These are phyloP conservation scores for Maudiozyma bulderi DNA, from an alignment of 805 yeast genomes.

Conservation along the genomic window DNA sequence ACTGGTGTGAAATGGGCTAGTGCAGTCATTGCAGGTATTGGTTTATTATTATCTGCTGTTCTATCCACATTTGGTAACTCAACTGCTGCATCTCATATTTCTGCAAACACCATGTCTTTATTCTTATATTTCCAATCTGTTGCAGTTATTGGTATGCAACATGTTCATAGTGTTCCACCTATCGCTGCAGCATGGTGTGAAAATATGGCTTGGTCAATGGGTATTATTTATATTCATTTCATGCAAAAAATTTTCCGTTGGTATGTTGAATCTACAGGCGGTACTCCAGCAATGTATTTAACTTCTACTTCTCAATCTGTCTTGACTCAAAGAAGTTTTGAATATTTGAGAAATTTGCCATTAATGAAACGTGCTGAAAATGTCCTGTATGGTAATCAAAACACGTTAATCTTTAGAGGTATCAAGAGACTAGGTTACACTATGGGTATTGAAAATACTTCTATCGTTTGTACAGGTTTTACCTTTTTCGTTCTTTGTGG, in stretches of 20 bases:
- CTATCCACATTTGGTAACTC: slow-evolving; percentile 82
- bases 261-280: slow-evolving; percentile 87
- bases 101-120: slow-evolving; percentile 81
- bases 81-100: slow-evolving; percentile 80
- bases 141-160: slow-evolving; percentile 75
- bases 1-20: slow-evolving; percentile 89
- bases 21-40: slow-evolving; percentile 82
- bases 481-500: slow-evolving; percentile 75
- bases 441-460: slow-evolving; percentile 70
- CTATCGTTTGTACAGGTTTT: slow-evolving; percentile 77
- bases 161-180: slow-evolving; percentile 84
- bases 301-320: slow-evolving; percentile 56
- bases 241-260: slow-evolving; percentile 83
- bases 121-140: slow-evolving; percentile 85
- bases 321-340: slow-evolving; percentile 51
- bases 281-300: slow-evolving; percentile 64
- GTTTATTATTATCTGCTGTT: slow-evolving; percentile 69
- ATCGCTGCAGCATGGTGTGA: slow-evolving; percentile 90
- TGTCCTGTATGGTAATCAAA: slow-evolving; percentile 41
- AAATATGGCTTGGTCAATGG: slow-evolving; percentile 93
- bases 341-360: slow-evolving; percentile 12
- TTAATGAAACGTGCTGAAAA: slow-evolving; percentile 32
- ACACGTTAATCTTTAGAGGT: slow-evolving; percentile 70
- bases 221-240: slow-evolving; percentile 65
- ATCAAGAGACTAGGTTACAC: slow-evolving; percentile 73